A percentile compares a stretch with the other conserved stretches of the same genome.
Conservation (phyloP, 495 filamentous ascomycete species). For the Talaromyces trachyspermus region DNA sequence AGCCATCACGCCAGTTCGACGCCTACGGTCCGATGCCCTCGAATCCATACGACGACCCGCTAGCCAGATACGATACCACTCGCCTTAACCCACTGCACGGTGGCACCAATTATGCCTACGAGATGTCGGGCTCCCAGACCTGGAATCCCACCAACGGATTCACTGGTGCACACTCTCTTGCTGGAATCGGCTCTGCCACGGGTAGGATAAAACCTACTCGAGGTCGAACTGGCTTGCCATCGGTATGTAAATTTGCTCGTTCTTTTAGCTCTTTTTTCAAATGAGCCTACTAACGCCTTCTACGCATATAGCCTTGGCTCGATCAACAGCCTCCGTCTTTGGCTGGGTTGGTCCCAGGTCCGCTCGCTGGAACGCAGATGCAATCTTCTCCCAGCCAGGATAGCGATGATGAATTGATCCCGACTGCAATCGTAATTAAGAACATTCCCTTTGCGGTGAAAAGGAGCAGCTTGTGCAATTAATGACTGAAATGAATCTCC, state of each 20-base stretch:
- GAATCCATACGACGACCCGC: conserved; percentile 59
- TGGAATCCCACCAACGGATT: conserved; percentile 59
- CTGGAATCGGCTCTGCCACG: conserved; percentile 46
- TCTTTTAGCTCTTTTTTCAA: conserved; percentile 8
- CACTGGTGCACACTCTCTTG: conserved; percentile 43
- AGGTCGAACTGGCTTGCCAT: conserved; percentile 49
- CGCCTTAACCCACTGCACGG: conserved; percentile 49
- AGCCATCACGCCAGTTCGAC: conserved; percentile 63
- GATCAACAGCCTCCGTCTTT: conserved; percentile 50
- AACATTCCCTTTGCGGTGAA: conserved; percentile 98
- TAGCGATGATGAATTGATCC: conserved; percentile 79
- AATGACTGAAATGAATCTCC: conserved; percentile 91
- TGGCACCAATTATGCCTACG: conserved; percentile 49
- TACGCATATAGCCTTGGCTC: conserved; percentile 47
- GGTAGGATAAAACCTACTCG: conserved; percentile 50
- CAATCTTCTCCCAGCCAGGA: conserved; percentile 46
- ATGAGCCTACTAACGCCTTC: conserved; percentile 7
- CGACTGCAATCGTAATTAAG: conserved; percentile 98
- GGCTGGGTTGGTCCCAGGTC: conserved; percentile 44
- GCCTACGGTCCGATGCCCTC: conserved; percentile 54
- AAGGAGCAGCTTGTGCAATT: conserved; percentile 88
- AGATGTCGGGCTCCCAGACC: conserved; percentile 55
- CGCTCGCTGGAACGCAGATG: conserved; percentile 45
- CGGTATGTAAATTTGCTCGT: no score
- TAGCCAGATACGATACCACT: conserved; percentile 51